These are phyloP conservation scores for Davidsoniella eucalypti DNA, from an alignment of 2,329 filamentous ascomycete genomes.

Conservation along the genomic window DNA sequence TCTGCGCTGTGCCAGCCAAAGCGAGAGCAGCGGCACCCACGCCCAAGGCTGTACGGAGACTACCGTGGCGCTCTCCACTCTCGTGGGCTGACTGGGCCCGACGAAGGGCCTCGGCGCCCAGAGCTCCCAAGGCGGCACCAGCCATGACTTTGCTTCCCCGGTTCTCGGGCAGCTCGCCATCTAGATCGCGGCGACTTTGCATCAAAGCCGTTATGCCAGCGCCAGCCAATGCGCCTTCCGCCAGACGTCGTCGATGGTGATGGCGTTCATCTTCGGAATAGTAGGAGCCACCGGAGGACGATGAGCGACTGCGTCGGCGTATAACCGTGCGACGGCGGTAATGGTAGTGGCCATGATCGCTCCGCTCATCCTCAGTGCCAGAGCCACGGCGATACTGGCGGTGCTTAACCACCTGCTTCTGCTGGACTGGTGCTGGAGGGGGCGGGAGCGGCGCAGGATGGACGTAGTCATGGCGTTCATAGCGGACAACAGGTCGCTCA, in stretches of 20 bases:
- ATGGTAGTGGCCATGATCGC: conserved; percentile 26
- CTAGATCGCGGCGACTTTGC: conserved; percentile 34
- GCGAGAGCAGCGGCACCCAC: conserved; percentile 47
- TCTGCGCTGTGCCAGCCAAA: conserved; percentile 48
- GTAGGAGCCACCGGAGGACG: conserved; percentile 19
- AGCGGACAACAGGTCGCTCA: conserved; percentile 5
- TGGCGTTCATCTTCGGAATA: conserved; percentile 16
- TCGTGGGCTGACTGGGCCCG: conserved; percentile 43
- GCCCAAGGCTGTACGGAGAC: conserved; percentile 44
- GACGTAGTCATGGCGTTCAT: conserved; percentile 27
- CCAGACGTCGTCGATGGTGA: conserved; percentile 41
- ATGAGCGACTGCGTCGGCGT: conserved; percentile 29
- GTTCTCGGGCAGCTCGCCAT: conserved; percentile 33
- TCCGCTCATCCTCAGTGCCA: conserved; percentile 23
- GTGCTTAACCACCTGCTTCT: conserved; percentile 18
- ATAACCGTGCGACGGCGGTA: conserved; percentile 27
- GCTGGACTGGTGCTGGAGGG: conserved; percentile 9
- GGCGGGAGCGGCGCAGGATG: conserved; percentile 22
- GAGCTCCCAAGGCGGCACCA: conserved; percentile 44
- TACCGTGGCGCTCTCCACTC: conserved; percentile 29
- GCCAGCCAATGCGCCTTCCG: conserved; percentile 48
- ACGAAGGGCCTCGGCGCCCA: conserved; percentile 44
- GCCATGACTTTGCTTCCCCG: conserved; percentile 42
- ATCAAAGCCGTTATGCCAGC: conserved; percentile 45
- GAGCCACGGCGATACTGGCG: conserved; percentile 22